These are phyloP conservation scores for Taphrina wiesneri DNA, from an alignment of 1,139 yeast species.

Conservation along the genomic window DNA sequence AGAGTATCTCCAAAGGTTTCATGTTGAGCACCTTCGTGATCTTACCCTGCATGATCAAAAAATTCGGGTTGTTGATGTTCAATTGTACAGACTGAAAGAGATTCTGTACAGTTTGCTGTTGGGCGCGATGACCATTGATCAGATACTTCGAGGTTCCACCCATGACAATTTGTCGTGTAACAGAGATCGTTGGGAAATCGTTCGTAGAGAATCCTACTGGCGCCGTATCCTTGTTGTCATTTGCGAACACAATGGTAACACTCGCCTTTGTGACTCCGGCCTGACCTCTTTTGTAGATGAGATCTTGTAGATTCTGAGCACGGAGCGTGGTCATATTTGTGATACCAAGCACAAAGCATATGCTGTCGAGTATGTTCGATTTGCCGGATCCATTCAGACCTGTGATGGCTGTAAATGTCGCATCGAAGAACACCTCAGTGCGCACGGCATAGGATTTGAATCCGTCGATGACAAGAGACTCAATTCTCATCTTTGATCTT, in stretches of 20 bases:
- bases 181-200: conserved; percentile 74
- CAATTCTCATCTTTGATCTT: conserved; percentile 70
- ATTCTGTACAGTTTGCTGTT: conserved; percentile 87
- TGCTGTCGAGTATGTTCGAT: conserved; percentile 91
- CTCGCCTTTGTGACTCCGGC: conserved; percentile 98
- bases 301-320: conserved; percentile 88
- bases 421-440: conserved; percentile 95
- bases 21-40: conserved; percentile 95
- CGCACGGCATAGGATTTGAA: conserved; percentile 97
- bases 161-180: conserved; percentile 74
- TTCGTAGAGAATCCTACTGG: conserved; percentile 80
- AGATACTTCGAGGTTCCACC: conserved; percentile 92
- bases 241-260: conserved; percentile 93
- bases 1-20: conserved; percentile 87
- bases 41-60: conserved; percentile 96
- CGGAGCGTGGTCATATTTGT: conserved; percentile 91
- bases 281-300: conserved; percentile 94
- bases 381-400: conserved; percentile 98
- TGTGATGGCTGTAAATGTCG: conserved; percentile 94
- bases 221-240: conserved; percentile 68
- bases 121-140: conserved; percentile 95
- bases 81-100: conserved; percentile 92
- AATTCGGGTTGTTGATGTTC: conserved; percentile 94
- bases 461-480: conserved; percentile 93
- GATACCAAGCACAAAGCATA: conserved; percentile 96